These are phyloP conservation scores for Aspergillus spinulosporus DNA, from an alignment of 2,329 filamentous ascomycete species.

Conservation along the genomic window DNA sequence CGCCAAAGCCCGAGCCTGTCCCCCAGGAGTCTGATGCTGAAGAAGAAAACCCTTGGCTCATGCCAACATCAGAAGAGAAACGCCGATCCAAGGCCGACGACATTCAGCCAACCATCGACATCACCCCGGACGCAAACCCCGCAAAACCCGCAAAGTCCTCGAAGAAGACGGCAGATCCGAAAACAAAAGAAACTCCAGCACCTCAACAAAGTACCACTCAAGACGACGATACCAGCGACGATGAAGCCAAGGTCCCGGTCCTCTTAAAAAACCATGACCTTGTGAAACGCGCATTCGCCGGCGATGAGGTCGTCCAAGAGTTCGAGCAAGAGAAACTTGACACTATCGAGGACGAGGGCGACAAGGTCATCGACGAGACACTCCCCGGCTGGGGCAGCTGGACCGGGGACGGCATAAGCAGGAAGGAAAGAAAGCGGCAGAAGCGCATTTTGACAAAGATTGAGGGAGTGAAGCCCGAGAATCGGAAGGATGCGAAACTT, in stretches of 20 bases:
- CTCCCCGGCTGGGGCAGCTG: slow-evolving; percentile 93
- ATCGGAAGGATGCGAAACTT: slow-evolving; percentile 79
- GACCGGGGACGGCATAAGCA: slow-evolving; percentile 80
- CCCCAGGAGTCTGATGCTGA: slow-evolving; percentile 26
- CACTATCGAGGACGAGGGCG: slow-evolving; percentile 71
- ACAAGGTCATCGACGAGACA: slow-evolving; percentile 78
- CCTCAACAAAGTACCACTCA: slow-evolving; percentile 28
- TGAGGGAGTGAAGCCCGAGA: slow-evolving; percentile 71
- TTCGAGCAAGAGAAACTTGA: slow-evolving; percentile 80
- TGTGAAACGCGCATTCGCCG: slow-evolving; percentile 82
- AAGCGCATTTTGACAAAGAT: slow-evolving; percentile 51
- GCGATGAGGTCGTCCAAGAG: slow-evolving; percentile 76
- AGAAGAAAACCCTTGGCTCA: slow-evolving; percentile 41
- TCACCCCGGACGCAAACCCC: slow-evolving; percentile 27
- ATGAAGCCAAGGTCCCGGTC: slow-evolving; percentile 43
- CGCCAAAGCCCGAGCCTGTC: slow-evolving; percentile 18
- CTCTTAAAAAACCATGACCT: slow-evolving; percentile 61
- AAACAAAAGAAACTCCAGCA: slow-evolving; percentile 20
- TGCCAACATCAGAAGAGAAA: slow-evolving; percentile 38
- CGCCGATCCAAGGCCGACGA: slow-evolving; percentile 30
- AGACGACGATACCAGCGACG: slow-evolving; percentile 39
- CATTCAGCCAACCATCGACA: slow-evolving; percentile 36
- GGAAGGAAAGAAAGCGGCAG: slow-evolving; percentile 62
- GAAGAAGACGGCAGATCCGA: slow-evolving; percentile 21
- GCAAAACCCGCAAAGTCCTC: slow-evolving; percentile 16